phyloP scores from a whole-genome alignment of 495 filamentous ascomycete genomes.

The Penicillium canariense region DNA sequence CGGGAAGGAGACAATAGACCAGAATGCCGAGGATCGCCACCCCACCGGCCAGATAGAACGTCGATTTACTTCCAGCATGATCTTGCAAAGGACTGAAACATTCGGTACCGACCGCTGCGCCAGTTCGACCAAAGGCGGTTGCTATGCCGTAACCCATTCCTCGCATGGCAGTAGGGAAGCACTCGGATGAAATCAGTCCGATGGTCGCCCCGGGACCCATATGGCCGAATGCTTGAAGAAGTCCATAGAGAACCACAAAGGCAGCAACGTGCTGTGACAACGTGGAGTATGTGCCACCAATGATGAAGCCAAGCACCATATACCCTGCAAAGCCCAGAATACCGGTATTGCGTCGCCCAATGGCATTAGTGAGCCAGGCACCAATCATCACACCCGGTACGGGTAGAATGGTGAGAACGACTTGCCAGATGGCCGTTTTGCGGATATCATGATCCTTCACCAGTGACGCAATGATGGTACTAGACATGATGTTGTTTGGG shows the following conservation, averaged over 20 bases:
- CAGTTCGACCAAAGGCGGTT: conserved; percentile 36
- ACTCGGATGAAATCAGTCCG: conserved; percentile 33
- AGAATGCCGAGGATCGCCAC: conserved; percentile 30
- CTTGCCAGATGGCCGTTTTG: conserved; percentile 37
- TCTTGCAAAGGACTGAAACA: conserved; percentile 35
- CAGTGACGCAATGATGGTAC: conserved; percentile 38
- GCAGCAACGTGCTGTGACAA: conserved; percentile 33
- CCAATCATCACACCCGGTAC: conserved; percentile 37
- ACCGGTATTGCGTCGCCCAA: conserved; percentile 35
- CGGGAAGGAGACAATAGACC: conserved; percentile 35
- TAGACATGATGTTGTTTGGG: conserved; percentile 39
- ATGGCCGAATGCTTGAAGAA: conserved; percentile 37
- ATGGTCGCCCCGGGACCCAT: conserved; percentile 38
- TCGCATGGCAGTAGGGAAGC: conserved; percentile 37
- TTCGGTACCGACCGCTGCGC: conserved; percentile 35
- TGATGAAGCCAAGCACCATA: conserved; percentile 35
- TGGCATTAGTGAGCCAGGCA: conserved; percentile 32
- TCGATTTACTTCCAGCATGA: conserved; percentile 25
- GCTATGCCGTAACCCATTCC: conserved; percentile 38
- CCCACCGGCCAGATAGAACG: conserved; percentile 34
- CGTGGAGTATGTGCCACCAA: conserved; percentile 29
- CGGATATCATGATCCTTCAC: conserved; percentile 32
- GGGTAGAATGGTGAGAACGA: conserved; percentile 35
- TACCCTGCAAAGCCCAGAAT: conserved; percentile 35
- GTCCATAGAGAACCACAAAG: conserved; percentile 38